Conservation (phyloP, 768 basidiomycete genomes). For the Lactarius tabidus region DNA sequence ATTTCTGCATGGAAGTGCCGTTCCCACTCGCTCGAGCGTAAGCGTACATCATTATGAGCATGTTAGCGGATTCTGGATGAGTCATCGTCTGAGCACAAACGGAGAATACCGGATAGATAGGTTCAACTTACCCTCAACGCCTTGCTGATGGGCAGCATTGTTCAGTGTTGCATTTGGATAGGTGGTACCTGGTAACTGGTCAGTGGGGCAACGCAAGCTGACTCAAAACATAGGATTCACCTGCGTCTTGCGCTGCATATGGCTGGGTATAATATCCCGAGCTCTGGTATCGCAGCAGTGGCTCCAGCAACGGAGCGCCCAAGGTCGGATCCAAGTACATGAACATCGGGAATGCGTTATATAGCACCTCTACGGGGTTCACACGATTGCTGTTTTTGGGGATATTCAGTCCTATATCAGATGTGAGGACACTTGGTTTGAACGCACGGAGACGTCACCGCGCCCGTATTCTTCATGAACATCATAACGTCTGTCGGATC, state of each 20-base stretch:
- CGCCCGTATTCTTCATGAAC: conserved; percentile 24
- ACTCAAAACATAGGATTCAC: background rate
- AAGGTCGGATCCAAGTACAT: conserved; percentile 19
- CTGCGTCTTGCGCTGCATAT: conserved; percentile 19
- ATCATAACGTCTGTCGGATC: conserved; percentile 23
- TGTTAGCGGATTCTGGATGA: conserved; percentile 20
- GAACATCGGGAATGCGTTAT: conserved; percentile 21
- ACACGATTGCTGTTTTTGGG: conserved; percentile 13
- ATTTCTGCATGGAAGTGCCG: background rate
- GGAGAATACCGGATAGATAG: background rate
- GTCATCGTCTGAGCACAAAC: background rate
- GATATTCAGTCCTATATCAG: background rate
- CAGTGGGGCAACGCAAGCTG: background rate
- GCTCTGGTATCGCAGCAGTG: conserved; percentile 19
- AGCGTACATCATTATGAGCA: conserved; percentile 24
- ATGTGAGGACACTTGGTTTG: background rate
- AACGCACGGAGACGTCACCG: conserved; percentile 1
- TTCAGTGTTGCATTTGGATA: conserved; percentile 10
- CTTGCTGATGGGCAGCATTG: conserved; percentile 7
- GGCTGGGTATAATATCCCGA: background rate
- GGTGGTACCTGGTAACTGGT: background rate
- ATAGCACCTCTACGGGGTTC: conserved; percentile 20
- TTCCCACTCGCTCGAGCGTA: conserved; percentile 8
- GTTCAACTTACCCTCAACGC: conserved; percentile 18
- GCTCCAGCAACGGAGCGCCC: conserved; percentile 19